phyloP scores from a whole-genome alignment of 2,329 filamentous ascomycete species.

The Epicoccum sorghinum region DNA sequence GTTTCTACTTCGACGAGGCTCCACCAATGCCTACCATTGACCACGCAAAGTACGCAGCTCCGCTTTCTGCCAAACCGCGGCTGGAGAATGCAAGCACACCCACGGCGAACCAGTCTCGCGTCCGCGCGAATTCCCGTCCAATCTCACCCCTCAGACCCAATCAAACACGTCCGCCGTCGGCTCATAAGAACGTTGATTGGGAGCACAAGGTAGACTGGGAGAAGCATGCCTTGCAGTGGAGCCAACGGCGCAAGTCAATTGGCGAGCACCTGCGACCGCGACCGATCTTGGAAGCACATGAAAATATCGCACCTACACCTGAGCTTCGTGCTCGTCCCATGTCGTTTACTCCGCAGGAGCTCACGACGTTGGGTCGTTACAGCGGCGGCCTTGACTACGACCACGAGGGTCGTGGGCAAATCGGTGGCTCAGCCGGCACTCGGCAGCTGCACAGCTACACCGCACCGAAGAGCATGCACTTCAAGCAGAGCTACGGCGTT shows the following conservation, averaged over 20 bases:
- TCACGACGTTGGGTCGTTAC: constrained; percentile 38
- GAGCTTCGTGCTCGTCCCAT: constrained; percentile 1
- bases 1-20: constrained; percentile 10
- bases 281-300: constrained; percentile 5
- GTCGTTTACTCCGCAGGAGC: constrained; percentile 10
- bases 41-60: constrained; percentile 16
- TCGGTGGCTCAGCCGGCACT: constrained; percentile 47
- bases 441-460: constrained; percentile 38
- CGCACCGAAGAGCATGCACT: constrained; percentile 39
- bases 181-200: constrained; percentile 21
- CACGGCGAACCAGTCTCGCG: constrained; percentile 12
- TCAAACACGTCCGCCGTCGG: constrained; percentile 14
- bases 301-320: constrained; percentile 11
- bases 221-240: constrained; percentile 34
- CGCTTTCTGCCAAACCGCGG: constrained; percentile 13
- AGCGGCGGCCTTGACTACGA: constrained; percentile 45
- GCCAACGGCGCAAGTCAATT: constrained; percentile 40
- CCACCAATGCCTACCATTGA: constrained; percentile 33
- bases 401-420: constrained; percentile 40
- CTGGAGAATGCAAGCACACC: constrained; percentile 8
- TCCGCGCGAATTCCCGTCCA: constrained; percentile 6
- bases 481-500: constrained; percentile 37
- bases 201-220: constrained; percentile 32
- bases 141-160: constrained; percentile 10
- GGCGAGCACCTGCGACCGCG: constrained; percentile 30